These are phyloP conservation scores for Nothopassalora personata DNA, from an alignment of 2,329 filamentous ascomycete species.

Conservation along the genomic window DNA sequence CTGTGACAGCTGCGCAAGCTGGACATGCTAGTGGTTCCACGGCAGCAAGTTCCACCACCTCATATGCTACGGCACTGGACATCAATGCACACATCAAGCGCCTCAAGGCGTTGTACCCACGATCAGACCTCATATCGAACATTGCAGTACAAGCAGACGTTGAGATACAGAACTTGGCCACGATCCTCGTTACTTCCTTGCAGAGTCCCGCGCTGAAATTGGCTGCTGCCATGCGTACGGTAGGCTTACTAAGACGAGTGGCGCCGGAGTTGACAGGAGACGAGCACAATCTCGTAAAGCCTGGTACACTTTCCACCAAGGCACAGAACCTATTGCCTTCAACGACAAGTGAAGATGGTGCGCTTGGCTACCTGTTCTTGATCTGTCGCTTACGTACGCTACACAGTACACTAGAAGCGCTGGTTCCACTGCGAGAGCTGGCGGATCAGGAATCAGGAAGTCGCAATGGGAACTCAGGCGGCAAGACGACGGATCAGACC, in stretches of 20 bases:
- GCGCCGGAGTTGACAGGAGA: conserved; percentile 66
- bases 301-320: conserved; percentile 26
- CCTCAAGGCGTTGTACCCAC: conserved; percentile 73
- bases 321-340: conserved; percentile 24
- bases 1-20: conserved; percentile 54
- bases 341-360: conserved; percentile 49
- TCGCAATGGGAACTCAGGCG: conserved; percentile 32
- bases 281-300: conserved; percentile 11
- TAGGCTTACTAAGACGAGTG: conserved; percentile 84
- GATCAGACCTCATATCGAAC: conserved; percentile 67
- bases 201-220: conserved; percentile 77
- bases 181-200: conserved; percentile 72
- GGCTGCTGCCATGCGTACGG: conserved; percentile 80
- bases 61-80: conserved; percentile 85
- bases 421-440: conserved; percentile 79
- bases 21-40: conserved; percentile 44
- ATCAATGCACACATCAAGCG: conserved; percentile 90
- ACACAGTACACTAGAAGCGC: conserved; percentile 69
- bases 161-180: conserved; percentile 82
- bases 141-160: conserved; percentile 74
- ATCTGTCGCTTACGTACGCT: conserved; percentile 79
- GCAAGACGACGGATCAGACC: conserved; percentile 37
- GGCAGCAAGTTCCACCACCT: conserved; percentile 44
- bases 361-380: conserved; percentile 77
- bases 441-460: conserved; percentile 74